Evolutionary conservation across 768 basidiomycete species (phyloP), one percentile per base, ranked within the genome.

Genomic region (Glaciozyma antarctica): DNA sequence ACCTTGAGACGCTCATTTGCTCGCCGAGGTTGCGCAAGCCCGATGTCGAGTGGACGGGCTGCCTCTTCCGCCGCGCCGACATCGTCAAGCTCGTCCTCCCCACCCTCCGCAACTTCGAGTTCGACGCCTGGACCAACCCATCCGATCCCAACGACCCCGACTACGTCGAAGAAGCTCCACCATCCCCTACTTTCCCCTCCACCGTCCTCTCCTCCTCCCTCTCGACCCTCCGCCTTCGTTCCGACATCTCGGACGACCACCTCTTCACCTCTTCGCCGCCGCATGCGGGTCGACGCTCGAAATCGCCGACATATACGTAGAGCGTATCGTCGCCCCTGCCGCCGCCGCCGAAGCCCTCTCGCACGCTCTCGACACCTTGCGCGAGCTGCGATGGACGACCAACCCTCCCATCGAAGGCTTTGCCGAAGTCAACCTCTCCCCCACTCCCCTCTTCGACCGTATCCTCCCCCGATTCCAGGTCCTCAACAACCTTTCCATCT

Each of bases 211-310:
- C 12, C 30, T 52, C 51, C 30, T 26, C 51, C 51, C 51, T 52
- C 51, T 0, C 3, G 5, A 30, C 24, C 24, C 51, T 52, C 51
- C 51, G 26, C 51, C 51, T 52, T 26, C 51, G 51, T 30, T 52
- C 30, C 51, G 30, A 52, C 51, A 52, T 52, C 51, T 13, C 51
- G 26, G 51, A 52, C 51, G 51, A 26, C 51, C 26, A 52, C 51
- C 51, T 52, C 51, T 52, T 26, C 51, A 26, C 51, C 51, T n/a
- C n/a, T 26, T 52, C 51, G 26, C 28, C 51, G 24, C 51, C 19
- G 24, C 51, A 2, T 52, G 26, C 19, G 51, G 51, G 12, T 22
- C 51, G 51, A 52, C 51, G 24, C 51, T 52, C 51, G 51, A 52
- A 19, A 13, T 13, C 51, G 26, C 30, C 51, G 51, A 52, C 51